These are phyloP conservation scores for Phytophthora syringae DNA, from an alignment of 352 stramenopile genomes.

Conservation along the genomic window DNA sequence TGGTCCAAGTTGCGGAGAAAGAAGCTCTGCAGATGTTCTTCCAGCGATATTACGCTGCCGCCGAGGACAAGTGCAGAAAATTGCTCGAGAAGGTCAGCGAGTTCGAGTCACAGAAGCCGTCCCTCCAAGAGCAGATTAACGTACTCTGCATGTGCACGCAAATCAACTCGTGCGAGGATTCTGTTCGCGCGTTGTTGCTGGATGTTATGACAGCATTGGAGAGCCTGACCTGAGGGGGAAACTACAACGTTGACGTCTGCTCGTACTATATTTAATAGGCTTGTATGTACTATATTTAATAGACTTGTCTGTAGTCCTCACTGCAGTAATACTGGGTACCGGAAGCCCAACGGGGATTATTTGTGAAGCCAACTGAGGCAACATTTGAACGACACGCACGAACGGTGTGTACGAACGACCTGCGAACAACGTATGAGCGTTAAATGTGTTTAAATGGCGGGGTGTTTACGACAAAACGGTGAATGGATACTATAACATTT, in stretches of 20 bases:
- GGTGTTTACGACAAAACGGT: no score
- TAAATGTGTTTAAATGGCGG: no score
- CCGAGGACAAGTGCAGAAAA: conserved; percentile 56
- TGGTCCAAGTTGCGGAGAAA: conserved; percentile 48
- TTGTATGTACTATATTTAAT: no score
- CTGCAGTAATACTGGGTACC: no score
- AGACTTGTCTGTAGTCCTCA: no score
- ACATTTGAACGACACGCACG: no score
- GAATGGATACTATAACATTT: no score
- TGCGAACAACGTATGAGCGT: no score
- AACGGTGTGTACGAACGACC: no score
- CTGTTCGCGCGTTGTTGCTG: conserved; percentile 38
- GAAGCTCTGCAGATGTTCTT: conserved; percentile 55
- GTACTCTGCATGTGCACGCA: conserved; percentile 40
- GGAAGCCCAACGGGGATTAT: no score
- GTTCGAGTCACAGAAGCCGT: conserved; percentile 37
- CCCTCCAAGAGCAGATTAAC: conserved; percentile 32
- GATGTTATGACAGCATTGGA: conserved; percentile 38
- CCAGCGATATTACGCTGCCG: conserved; percentile 46
- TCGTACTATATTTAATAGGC: background rate
- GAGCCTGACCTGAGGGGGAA: no score
- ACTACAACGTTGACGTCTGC: background rate
- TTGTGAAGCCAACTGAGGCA: no score
- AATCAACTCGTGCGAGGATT: conserved; percentile 38
- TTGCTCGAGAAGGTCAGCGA: conserved; percentile 39